Evolutionary conservation across 208 protist genomes (phyloP).

Genomic region (Leishmania guyanensis): DNA sequence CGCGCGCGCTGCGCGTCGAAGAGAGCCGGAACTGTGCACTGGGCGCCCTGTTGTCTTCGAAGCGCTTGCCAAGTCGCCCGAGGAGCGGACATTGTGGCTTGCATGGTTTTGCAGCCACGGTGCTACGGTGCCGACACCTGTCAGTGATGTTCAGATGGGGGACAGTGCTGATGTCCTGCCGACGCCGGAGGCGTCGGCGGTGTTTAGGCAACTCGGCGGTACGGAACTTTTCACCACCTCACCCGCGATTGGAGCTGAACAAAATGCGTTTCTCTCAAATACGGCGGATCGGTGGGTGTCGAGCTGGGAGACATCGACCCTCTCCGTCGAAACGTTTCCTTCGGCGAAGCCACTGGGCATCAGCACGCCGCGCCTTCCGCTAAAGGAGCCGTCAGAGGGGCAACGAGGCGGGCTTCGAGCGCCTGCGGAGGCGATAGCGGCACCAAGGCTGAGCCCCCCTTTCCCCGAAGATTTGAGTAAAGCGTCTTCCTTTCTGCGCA

Average conservation of each 20-base stretch:
- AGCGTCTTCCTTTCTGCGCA: not conserved
- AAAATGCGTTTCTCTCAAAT: not conserved
- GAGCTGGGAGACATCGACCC: not conserved
- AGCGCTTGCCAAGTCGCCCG: slow-evolving; percentile 19
- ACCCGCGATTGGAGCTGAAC: not conserved
- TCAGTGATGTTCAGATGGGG: slow-evolving; percentile 2
- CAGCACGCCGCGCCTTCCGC: slow-evolving; percentile 14
- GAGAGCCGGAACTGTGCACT: slow-evolving; percentile 24
- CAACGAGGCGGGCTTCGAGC: not conserved
- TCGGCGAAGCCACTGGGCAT: not conserved
- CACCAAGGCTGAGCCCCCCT: not conserved
- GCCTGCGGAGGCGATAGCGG: too few species aligned
- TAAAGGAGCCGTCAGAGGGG: slow-evolving; percentile 15
- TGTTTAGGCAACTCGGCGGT: slow-evolving; percentile 9
- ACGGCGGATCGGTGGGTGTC: slow-evolving; percentile 7
- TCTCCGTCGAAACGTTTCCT: not conserved
- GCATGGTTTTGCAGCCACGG: slow-evolving; percentile 10
- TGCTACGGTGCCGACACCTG: slow-evolving; percentile 4
- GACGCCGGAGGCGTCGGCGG: not conserved
- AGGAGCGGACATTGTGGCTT: slow-evolving; percentile 26
- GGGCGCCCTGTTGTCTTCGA: slow-evolving; percentile 16
- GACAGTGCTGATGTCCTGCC: not conserved
- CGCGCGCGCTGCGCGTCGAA: slow-evolving; percentile 7
- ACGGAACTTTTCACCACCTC: not conserved
- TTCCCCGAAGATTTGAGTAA: not conserved